Percentiles rank a stretch among this genome's conserved stretches.
phyloP scores from a whole-genome alignment of 768 basidiomycete genomes.

The Lyophyllum shimeji region DNA sequence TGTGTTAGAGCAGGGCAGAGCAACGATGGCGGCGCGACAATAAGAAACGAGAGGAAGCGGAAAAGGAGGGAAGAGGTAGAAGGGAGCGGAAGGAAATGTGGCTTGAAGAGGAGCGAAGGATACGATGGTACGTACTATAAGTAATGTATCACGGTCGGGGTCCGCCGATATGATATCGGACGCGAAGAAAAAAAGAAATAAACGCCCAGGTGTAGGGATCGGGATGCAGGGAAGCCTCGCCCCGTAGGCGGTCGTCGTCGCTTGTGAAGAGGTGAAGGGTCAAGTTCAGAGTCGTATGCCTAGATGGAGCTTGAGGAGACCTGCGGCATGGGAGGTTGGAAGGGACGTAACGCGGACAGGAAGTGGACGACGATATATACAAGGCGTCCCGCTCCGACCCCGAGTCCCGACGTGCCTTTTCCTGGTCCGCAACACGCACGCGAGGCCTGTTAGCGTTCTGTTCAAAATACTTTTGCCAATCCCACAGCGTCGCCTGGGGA shows the following conservation, averaged over 20 bases:
- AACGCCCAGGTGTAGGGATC: background rate
- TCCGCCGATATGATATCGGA: background rate
- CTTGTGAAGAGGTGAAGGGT: background rate
- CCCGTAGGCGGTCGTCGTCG: background rate
- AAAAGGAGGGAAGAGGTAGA: background rate
- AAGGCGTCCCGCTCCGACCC: too few relatives aligned
- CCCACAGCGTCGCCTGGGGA: background rate
- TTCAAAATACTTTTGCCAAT: background rate
- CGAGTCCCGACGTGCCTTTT: too few relatives aligned
- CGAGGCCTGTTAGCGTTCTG: background rate
- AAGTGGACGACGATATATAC: background rate
- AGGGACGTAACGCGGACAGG: background rate
- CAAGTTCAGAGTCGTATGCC: too few relatives aligned
- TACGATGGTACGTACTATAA: slow-evolving; percentile 8
- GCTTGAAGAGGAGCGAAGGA: too few relatives aligned
- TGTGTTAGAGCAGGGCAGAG: background rate
- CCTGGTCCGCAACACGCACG: background rate
- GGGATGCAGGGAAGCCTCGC: background rate
- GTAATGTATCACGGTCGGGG: slow-evolving; percentile 3
- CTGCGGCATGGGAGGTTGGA: background rate
- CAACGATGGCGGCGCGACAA: background rate
- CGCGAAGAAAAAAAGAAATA: background rate
- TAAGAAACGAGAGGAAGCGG: background rate
- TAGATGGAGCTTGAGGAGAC: background rate
- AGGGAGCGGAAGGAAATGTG: background rate